These are phyloP conservation scores for Picea sitchensis DNA, from an alignment of 75 land plant species.

Conservation along the genomic window DNA sequence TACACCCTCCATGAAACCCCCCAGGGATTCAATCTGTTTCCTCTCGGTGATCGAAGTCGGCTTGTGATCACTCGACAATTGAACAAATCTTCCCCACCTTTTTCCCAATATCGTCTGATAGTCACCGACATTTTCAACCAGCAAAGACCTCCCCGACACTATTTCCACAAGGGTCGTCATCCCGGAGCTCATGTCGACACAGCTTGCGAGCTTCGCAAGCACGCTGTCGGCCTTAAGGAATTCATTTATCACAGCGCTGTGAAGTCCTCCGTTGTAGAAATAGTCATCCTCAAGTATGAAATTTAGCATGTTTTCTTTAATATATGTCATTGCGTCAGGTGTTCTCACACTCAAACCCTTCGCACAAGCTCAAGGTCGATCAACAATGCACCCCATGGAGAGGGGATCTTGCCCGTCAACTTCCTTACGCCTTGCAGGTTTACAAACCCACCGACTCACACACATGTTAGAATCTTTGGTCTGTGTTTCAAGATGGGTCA, in stretches of 20 bases:
- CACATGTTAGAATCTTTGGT: too few relatives aligned
- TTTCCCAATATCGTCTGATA: constrained; percentile 48
- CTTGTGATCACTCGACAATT: constrained; percentile 56
- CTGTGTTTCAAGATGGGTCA: too few relatives aligned
- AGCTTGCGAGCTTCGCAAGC: constrained; percentile 26
- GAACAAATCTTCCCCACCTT: constrained; percentile 40
- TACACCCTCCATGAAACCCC: constrained; percentile 66
- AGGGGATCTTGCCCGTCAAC: too few relatives aligned
- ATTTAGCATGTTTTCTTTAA: constrained; percentile 51
- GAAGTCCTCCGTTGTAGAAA: constrained; percentile 30
- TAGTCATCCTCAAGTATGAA: constrained; percentile 59
- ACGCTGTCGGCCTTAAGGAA: constrained; percentile 58
- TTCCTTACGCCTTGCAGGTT: too few relatives aligned
- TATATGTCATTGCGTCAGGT: constrained; percentile 57
- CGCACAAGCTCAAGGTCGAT: too few relatives aligned
- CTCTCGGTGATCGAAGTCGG: constrained; percentile 46
- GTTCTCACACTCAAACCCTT: too few relatives aligned
- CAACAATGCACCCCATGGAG: too few relatives aligned
- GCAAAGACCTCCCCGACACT: constrained; percentile 48
- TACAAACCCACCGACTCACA: too few relatives aligned
- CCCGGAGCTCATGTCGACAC: constrained; percentile 28
- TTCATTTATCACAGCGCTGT: constrained; percentile 61
- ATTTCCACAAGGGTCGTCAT: constrained; percentile 70
- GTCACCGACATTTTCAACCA: constrained; percentile 57
- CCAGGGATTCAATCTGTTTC: constrained; percentile 61